phyloP scores from a whole-genome alignment of 2,329 filamentous ascomycete species.

The Shiraia sp. region DNA sequence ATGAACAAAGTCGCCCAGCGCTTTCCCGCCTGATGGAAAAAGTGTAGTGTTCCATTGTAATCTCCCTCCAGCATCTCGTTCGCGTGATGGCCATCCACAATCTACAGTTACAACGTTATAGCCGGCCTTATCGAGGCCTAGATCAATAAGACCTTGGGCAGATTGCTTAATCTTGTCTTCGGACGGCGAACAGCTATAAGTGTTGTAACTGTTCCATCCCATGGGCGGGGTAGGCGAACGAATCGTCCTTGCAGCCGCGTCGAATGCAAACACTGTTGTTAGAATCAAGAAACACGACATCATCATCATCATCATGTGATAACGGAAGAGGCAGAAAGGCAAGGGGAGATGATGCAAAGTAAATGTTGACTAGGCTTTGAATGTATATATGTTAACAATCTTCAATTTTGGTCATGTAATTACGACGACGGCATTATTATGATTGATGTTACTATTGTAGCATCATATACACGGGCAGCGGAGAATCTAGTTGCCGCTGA shows the following conservation, averaged over 20 bases:
- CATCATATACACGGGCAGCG: too few relatives aligned
- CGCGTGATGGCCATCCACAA: conserved; percentile 59
- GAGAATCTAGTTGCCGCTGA: too few relatives aligned
- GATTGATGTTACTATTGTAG: too few relatives aligned
- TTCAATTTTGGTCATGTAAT: too few relatives aligned
- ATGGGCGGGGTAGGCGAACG: conserved; percentile 34
- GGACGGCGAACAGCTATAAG: conserved; percentile 55
- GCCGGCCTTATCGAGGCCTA: conserved; percentile 57
- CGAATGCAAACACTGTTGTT: too few relatives aligned
- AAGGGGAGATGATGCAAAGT: too few relatives aligned
- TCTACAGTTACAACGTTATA: conserved; percentile 62
- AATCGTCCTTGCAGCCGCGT: conserved; percentile 18
- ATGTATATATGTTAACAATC: too few relatives aligned
- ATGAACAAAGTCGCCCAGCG: conserved; percentile 56
- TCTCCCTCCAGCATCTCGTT: conserved; percentile 48
- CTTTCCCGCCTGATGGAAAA: conserved; percentile 57
- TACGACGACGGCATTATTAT: too few relatives aligned
- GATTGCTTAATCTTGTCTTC: conserved; percentile 56
- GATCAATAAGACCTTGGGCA: conserved; percentile 57
- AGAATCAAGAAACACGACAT: too few relatives aligned
- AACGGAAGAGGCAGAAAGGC: too few relatives aligned
- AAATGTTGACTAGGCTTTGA: too few relatives aligned
- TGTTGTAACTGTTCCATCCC: conserved; percentile 65
- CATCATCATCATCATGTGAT: too few relatives aligned
- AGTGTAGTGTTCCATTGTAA: conserved; percentile 55